phyloP scores from a whole-genome alignment of 2,329 filamentous ascomycete species.

The Trichoderma hamatum region DNA sequence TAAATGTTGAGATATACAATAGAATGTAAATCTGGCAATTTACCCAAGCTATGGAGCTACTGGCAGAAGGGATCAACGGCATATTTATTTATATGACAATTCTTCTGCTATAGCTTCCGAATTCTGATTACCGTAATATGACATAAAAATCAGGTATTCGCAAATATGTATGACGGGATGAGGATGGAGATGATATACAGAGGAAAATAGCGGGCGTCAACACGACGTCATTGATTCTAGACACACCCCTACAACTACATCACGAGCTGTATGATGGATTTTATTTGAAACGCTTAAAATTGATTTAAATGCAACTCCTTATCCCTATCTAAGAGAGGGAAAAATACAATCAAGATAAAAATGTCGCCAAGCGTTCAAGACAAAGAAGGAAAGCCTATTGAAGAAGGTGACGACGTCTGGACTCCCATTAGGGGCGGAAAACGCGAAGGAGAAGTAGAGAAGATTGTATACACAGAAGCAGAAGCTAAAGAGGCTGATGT shows the following conservation, averaged over 20 bases:
- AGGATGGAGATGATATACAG: not conserved
- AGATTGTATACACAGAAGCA: not conserved
- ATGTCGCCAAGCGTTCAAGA: not conserved
- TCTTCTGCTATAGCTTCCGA: not conserved
- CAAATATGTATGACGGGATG: not conserved
- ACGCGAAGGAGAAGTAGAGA: not conserved
- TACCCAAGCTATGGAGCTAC: not conserved
- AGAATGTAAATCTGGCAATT: not conserved
- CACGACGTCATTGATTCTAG: not conserved
- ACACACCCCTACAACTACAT: not conserved
- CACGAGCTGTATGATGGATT: too few relatives aligned
- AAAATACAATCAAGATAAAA: not conserved
- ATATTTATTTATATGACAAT: not conserved
- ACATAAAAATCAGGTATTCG: not conserved
- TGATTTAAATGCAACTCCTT: not conserved
- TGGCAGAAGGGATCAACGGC: not conserved
- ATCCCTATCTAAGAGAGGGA: not conserved
- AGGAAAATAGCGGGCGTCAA: not conserved
- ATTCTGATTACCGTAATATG: not conserved
- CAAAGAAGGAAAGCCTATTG: constrained; percentile 4
- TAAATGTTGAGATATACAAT: not conserved
- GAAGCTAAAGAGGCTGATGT: not conserved
- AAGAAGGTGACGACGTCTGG: constrained; percentile 13
- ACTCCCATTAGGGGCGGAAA: constrained; percentile 13
- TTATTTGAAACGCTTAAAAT: too few relatives aligned